Percentiles rank a stretch among this genome's conserved stretches.
Conservation (phyloP, 176 grass and related monocot species). For the Zizania latifolia region DNA sequence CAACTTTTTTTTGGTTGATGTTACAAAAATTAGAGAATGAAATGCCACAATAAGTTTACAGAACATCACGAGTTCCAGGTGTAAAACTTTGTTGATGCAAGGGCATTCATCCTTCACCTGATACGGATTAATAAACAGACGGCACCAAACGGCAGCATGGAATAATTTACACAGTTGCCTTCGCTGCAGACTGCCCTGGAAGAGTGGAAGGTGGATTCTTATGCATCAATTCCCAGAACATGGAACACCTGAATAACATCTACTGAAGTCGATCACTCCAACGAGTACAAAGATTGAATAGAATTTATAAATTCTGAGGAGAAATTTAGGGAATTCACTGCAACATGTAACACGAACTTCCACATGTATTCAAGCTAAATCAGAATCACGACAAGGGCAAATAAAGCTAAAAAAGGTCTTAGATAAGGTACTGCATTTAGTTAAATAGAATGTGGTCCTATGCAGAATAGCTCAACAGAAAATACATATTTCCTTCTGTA, state of each 20-base stretch:
- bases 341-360: neutral
- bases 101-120: neutral
- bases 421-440: neutral
- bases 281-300: neutral
- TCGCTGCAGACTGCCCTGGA: neutral
- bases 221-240: conserved; percentile 25
- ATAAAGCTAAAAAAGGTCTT: neutral
- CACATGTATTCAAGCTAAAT: neutral
- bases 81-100: neutral
- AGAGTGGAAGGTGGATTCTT: conserved; percentile 9
- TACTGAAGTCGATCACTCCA: neutral
- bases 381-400: neutral
- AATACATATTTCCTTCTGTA: neutral
- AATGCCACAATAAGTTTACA: neutral
- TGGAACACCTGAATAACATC: conserved; percentile 16
- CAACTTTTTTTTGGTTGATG: neutral
- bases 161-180: conserved; percentile 1
- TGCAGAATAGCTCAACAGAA: neutral
- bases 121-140: conserved; percentile 11
- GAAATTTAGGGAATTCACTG: neutral
- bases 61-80: neutral
- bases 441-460: neutral
- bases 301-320: neutral
- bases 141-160: neutral
- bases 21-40: conserved; percentile 31